phyloP scores from a whole-genome alignment of 306 rosid species.

The Pachyrhizus erosus region DNA sequence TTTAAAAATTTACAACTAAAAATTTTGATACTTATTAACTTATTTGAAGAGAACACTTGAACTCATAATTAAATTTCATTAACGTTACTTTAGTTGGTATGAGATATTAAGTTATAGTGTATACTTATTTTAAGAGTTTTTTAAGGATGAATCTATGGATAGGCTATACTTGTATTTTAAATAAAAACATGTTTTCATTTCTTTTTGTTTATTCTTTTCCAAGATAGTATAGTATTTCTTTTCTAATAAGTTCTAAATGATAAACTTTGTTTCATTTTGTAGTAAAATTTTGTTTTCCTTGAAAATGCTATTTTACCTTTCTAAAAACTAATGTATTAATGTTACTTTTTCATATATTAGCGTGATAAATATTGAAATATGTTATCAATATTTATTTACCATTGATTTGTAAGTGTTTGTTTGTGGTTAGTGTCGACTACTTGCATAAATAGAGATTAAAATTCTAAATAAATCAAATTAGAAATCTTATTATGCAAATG shows the following conservation, averaged over 20 bases:
- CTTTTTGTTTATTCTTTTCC: background rate
- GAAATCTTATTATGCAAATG: background rate
- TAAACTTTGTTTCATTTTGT: background rate
- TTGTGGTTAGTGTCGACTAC: background rate
- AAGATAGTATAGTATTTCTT: background rate
- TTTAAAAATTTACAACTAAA: no score
- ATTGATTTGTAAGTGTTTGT: background rate
- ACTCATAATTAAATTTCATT: background rate
- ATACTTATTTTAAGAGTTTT: background rate
- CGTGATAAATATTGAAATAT: background rate
- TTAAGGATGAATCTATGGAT: background rate
- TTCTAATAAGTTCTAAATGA: background rate
- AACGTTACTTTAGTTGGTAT: background rate
- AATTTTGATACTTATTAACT: background rate
- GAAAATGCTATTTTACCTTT: background rate
- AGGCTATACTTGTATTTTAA: background rate
- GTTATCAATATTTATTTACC: background rate
- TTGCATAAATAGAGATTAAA: background rate
- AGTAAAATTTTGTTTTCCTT: background rate
- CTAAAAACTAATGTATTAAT: background rate
- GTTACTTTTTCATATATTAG: background rate
- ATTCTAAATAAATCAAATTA: background rate
- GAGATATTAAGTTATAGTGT: background rate
- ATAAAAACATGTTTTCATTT: background rate
- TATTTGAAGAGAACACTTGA: background rate